phyloP scores from a whole-genome alignment of 768 basidiomycete species.

The Suillus discolor region DNA sequence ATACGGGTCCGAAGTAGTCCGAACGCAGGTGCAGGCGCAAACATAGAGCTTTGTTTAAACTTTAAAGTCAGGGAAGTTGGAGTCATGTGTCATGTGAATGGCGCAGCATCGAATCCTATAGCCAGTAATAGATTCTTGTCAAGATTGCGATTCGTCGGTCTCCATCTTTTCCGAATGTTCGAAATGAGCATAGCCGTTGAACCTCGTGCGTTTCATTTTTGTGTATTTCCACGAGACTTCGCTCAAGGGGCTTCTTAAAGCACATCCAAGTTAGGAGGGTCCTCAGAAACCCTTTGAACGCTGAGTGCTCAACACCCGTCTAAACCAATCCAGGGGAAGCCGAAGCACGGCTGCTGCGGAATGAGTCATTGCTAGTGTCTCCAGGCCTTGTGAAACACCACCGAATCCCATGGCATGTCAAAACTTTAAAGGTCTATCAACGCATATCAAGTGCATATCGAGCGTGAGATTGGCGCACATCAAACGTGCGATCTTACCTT shows the following conservation, averaged over 20 bases:
- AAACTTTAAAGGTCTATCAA: neutral
- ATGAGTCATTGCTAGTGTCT: neutral
- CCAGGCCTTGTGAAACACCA: neutral
- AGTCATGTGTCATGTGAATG: neutral
- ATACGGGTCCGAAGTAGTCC: neutral
- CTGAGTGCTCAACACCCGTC: neutral
- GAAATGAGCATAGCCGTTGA: neutral
- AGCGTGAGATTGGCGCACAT: neutral
- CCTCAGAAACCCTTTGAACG: neutral
- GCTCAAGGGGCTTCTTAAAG: neutral
- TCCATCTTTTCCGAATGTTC: neutral
- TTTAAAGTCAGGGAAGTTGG: neutral
- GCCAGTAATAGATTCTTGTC: neutral
- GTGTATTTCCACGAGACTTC: neutral
- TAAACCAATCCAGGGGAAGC: neutral
- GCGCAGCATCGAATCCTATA: neutral
- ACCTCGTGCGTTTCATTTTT: neutral
- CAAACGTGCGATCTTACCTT: neutral
- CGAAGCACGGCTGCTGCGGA: neutral
- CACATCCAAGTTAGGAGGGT: neutral
- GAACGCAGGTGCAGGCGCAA: neutral
- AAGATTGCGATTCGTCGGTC: neutral
- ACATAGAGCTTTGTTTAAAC: neutral
- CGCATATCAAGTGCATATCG: neutral
- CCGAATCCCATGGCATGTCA: neutral